These are phyloP conservation scores for Apiospora hydei DNA, from an alignment of 2,329 filamentous ascomycete species.

Conservation along the genomic window DNA sequence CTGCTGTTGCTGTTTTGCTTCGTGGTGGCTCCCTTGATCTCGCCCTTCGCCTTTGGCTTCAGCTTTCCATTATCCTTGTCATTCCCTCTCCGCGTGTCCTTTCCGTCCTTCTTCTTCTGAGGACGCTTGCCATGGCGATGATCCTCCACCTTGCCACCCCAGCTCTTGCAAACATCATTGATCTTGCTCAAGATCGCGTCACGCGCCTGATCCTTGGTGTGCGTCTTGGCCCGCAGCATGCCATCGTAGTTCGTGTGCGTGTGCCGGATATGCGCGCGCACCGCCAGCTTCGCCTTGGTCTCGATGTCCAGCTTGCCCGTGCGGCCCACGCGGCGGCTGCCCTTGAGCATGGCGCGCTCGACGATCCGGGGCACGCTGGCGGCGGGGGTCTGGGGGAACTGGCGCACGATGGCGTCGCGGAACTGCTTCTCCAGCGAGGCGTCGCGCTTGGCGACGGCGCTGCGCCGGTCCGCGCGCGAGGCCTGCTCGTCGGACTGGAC, in stretches of 20 bases:
- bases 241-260: constrained; percentile 55
- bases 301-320: constrained; percentile 46
- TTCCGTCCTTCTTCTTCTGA: not conserved
- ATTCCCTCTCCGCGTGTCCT: not conserved
- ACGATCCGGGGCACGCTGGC: constrained; percentile 45
- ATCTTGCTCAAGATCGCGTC: constrained; percentile 10
- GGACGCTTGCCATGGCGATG: not conserved
- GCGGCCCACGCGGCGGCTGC: constrained; percentile 56
- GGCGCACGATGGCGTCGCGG: constrained; percentile 41
- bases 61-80: not conserved
- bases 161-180: constrained; percentile 26
- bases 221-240: constrained; percentile 37
- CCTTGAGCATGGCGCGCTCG: constrained; percentile 52
- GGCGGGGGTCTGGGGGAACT: constrained; percentile 51
- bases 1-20: not conserved
- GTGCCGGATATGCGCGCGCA: constrained; percentile 58
- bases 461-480: constrained; percentile 43
- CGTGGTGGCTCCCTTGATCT: not conserved
- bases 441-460: constrained; percentile 45
- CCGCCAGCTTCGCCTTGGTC: constrained; percentile 52
- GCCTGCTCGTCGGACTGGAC: constrained; percentile 35
- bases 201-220: constrained; percentile 23
- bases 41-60: not conserved
- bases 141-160: constrained; percentile 28
- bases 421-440: constrained; percentile 43